Evolutionary conservation across 352 stramenopile genomes (phyloP), one percentile per base, ranked within the genome.

Genomic region (Peronospora belbahrii): DNA sequence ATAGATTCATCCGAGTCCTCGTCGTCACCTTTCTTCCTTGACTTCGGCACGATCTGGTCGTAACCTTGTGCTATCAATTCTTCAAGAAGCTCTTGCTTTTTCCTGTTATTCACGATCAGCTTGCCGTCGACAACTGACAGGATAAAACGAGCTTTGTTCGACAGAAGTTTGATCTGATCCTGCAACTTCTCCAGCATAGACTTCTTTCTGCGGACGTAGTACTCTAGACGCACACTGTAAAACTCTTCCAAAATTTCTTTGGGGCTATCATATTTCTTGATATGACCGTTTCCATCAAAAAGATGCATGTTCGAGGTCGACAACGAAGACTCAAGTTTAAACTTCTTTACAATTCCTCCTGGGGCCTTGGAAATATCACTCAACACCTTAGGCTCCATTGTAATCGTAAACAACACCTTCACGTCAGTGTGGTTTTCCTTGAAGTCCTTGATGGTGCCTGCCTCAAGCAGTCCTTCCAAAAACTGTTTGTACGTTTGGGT

Each of bases 231-330:
- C 28, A 97, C 79, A 1, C 56, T 66, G 53, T 97, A 98, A 52
- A 97, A 98, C 44, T 93, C 86, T 7, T 98, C 74, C 28, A 97
- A 68, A 28, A 99, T 96, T 42, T 96, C 69, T 52, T 96, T 63
- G 8, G 95, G 82, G 13, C 65, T 91, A 1, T 94, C 70, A 56
- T 97, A 98, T 56, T 97, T 96, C 60, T 85, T 83, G 57, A 99
- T 98, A 33, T 69, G 70, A 7, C 89, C 89, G 1, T 79, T 31
- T 5, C 64, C 51, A 49, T 97, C 86, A 65, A 98, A 98, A 6
- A 97, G 74, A 54, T 98, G 87, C 95, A 98, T 98, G 62, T 99
- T 99, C 9, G 83, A 96, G 2, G 88, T 97, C 7, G 75, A 94
- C 25, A 98, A 69, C 10, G 80, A 91, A 6, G 80, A 87, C 43